These are phyloP conservation scores for Rosellinia necatrix DNA, from an alignment of 2,329 filamentous ascomycete species.

Conservation along the genomic window DNA sequence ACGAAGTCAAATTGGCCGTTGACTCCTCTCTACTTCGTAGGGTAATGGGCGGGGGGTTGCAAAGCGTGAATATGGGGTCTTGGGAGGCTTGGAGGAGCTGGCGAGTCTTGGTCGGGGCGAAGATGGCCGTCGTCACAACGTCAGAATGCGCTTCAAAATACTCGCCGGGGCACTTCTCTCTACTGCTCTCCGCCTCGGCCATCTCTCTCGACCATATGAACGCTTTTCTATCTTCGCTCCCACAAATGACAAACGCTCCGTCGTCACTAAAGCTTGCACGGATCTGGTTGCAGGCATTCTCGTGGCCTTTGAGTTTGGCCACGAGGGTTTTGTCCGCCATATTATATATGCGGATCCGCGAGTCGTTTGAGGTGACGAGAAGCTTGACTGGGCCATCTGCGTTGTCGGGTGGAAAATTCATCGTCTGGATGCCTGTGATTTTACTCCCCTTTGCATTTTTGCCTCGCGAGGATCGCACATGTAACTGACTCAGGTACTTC, in stretches of 20 bases:
- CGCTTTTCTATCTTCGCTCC: conserved; percentile 86
- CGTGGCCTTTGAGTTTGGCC: conserved; percentile 87
- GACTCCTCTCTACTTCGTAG: conserved; percentile 74
- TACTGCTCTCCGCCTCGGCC: conserved; percentile 66
- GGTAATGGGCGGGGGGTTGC: conserved; percentile 90
- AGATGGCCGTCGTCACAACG: conserved; percentile 85
- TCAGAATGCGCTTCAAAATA: conserved; percentile 88
- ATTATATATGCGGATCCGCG: conserved; percentile 86
- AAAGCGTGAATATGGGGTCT: conserved; percentile 94
- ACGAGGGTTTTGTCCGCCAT: conserved; percentile 83
- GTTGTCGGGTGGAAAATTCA: conserved; percentile 56
- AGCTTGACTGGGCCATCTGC: conserved; percentile 74
- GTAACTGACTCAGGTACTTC: conserved; percentile 81
- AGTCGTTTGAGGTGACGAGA: conserved; percentile 93
- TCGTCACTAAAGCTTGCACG: conserved; percentile 88
- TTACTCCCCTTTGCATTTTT: conserved; percentile 97
- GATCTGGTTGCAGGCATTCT: conserved; percentile 89
- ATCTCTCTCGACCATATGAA: conserved; percentile 84
- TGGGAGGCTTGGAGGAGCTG: conserved; percentile 79
- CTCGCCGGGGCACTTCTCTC: conserved; percentile 82
- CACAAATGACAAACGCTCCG: conserved; percentile 83
- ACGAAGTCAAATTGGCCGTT: conserved; percentile 47
- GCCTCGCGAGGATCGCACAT: conserved; percentile 89
- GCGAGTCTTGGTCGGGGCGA: conserved; percentile 79
- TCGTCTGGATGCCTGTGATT: conserved; percentile 89